A percentile compares a stretch with the other conserved stretches of the same genome.
Conservation (phyloP, 2,329 filamentous ascomycete species). For the Diplodia sapinea region DNA sequence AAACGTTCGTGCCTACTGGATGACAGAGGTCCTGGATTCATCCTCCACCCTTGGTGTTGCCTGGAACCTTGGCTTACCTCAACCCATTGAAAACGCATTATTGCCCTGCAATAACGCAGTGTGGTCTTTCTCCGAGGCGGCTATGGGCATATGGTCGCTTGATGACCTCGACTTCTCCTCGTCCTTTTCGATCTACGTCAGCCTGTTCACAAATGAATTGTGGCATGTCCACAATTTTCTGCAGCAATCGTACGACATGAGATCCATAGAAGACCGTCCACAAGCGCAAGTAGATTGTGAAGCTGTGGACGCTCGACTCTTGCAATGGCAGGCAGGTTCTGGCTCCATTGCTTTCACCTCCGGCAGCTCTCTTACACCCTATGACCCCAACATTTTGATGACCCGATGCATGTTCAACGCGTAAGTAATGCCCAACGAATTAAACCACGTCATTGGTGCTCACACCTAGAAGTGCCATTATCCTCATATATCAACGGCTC, state of each 20-base stretch:
- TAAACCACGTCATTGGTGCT: background rate
- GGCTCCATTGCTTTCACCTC: conserved; percentile 34
- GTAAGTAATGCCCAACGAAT: conserved; percentile 28
- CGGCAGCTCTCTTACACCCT: conserved; percentile 29
- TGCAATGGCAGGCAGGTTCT: conserved; percentile 38
- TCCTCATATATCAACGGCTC: conserved; percentile 38
- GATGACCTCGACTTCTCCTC: conserved; percentile 37
- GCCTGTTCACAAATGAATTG: conserved; percentile 38
- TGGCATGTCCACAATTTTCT: conserved; percentile 39
- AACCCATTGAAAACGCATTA: conserved; percentile 34
- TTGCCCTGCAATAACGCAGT: conserved; percentile 40
- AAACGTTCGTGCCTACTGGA: conserved; percentile 47
- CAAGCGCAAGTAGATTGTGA: conserved; percentile 38
- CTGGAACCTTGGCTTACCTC: conserved; percentile 39
- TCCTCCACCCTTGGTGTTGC: conserved; percentile 44
- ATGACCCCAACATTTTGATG: conserved; percentile 39
- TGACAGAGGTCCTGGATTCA: conserved; percentile 46
- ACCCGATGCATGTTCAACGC: conserved; percentile 39
- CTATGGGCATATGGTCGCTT: conserved; percentile 37
- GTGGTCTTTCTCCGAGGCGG: conserved; percentile 38
- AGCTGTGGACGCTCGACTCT: conserved; percentile 37
- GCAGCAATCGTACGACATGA: conserved; percentile 38
- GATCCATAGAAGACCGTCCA: conserved; percentile 36
- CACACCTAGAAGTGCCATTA: conserved; percentile 33
- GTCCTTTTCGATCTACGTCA: conserved; percentile 39